Evolutionary conservation across 2,329 filamentous ascomycete species (phyloP).

Genomic region (Claviceps citrina): DNA sequence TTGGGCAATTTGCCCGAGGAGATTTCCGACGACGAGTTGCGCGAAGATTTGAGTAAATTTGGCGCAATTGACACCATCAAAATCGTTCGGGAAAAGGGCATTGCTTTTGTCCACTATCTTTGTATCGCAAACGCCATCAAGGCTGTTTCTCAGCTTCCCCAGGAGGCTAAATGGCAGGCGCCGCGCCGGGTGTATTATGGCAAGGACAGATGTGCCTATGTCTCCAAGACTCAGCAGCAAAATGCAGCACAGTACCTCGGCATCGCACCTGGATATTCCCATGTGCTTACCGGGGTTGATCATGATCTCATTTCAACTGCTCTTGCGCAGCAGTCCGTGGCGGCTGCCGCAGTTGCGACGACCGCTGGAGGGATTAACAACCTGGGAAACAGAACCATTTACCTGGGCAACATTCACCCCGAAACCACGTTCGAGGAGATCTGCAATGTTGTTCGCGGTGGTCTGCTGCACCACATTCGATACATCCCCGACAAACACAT

Average conservation of each 20-base stretch:
- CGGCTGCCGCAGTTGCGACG: slow-evolving; percentile 88
- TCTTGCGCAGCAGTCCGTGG: slow-evolving; percentile 91
- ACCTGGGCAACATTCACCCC: slow-evolving; percentile 95
- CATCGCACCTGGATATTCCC: slow-evolving; percentile 89
- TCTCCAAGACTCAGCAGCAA: slow-evolving; percentile 98
- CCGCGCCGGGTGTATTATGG: slow-evolving; percentile 95
- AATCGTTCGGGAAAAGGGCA: slow-evolving; percentile 93
- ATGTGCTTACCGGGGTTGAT: slow-evolving; percentile 90
- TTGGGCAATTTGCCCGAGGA: slow-evolving; percentile 87
- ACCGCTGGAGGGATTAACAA: slow-evolving; percentile 96
- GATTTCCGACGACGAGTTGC: slow-evolving; percentile 76
- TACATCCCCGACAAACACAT: slow-evolving; percentile 99
- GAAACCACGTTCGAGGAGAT: slow-evolving; percentile 99
- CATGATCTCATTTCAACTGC: slow-evolving; percentile 93
- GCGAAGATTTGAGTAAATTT: slow-evolving; percentile 91
- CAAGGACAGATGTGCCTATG: slow-evolving; percentile 95
- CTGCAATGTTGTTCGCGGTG: slow-evolving; percentile 94
- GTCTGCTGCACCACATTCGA: slow-evolving; percentile 90
- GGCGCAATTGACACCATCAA: slow-evolving; percentile 95
- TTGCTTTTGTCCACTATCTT: slow-evolving; percentile 93
- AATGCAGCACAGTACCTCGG: slow-evolving; percentile 96
- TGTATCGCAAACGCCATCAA: slow-evolving; percentile 98
- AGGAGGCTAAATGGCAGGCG: slow-evolving; percentile 92
- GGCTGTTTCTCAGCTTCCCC: slow-evolving; percentile 86
- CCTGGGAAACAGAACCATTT: slow-evolving; percentile 91